Conservation (phyloP, 768 basidiomycete species). For the Serendipita sp. region DNA sequence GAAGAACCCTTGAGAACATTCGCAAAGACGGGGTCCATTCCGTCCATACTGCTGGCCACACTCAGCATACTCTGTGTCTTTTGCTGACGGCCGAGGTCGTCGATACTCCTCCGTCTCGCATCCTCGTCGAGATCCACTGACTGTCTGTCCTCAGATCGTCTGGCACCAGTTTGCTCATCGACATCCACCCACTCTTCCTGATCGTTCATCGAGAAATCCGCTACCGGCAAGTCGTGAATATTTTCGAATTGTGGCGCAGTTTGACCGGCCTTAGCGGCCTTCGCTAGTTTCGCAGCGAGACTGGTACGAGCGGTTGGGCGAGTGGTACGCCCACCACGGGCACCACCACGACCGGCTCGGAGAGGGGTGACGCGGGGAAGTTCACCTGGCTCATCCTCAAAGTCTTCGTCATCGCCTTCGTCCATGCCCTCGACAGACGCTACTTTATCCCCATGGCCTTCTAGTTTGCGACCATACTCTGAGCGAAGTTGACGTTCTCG, state of each 20-base stretch:
- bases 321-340: constrained; percentile 30
- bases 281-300: constrained; percentile 45
- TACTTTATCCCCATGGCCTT: constrained; percentile 22
- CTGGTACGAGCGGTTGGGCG: constrained; percentile 28
- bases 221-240: background rate
- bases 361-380: constrained; percentile 36
- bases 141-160: background rate
- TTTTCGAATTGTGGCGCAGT: background rate
- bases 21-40: constrained; percentile 77
- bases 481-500: constrained; percentile 73
- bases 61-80: constrained; percentile 3
- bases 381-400: constrained; percentile 24
- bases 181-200: constrained; percentile 3
- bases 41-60: constrained; percentile 44
- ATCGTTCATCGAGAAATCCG: background rate
- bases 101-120: background rate
- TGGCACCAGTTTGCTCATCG: background rate
- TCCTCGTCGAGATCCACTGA: background rate
- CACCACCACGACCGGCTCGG: constrained; percentile 27
- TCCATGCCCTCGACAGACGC: constrained; percentile 28
- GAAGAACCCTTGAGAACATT: constrained; percentile 47
- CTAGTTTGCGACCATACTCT: constrained; percentile 41
- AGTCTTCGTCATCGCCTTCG: constrained; percentile 24
- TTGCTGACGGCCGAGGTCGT: background rate
- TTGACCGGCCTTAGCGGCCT: constrained; percentile 26